Evolutionary conservation across 306 rosid species (phyloP), one percentile per base, ranked within the genome.

Genomic region (Pyrus bretschneideri): DNA sequence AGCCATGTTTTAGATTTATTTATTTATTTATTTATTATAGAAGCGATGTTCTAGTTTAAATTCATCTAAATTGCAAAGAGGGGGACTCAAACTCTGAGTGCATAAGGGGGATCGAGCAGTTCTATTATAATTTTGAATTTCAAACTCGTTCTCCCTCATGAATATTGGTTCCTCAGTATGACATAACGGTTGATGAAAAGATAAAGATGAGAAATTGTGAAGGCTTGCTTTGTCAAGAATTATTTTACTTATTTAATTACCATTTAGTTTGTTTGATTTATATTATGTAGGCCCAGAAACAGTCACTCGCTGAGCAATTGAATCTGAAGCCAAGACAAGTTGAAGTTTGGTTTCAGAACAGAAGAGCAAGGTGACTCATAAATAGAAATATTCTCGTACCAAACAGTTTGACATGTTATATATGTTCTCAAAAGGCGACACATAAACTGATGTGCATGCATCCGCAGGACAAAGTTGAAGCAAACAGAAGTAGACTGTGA

Each of bases 261-360:
- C 4, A 21, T 19, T 69, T 73, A 10, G 76, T 45, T 51, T 4
- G 30, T 8, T 63, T 45, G 14, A n/a, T 35, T 42, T 11, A 58
- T 61, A 55, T 49, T 67, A 60, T 83, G 88, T 83, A 93, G 98
- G 76, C 77, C 13, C 93, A 88, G 85, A 93, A 93, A 76, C 84
- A 85, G 72, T 46, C 88, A 69, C 92, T 93, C n/a, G 90, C 96
- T 63, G 81, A 81, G 54, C 84, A 89, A 76, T 87, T 90, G 81
- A 89, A 91, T 73, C 79, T 93, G 82, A 90, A 85, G 67, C 81
- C 96, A 0, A 86, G 98, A 82, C 98, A 93, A 74, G 91, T 93
- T 21, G 98, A 93, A 86, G 98, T 93, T 70, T 93, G 98, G 98
- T 93, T 93, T 76, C 98, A 93, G 77, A 93, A 93, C 85, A 76